Conservation (phyloP, 257 asterid genomes). For the Leptodermis oblonga region DNA sequence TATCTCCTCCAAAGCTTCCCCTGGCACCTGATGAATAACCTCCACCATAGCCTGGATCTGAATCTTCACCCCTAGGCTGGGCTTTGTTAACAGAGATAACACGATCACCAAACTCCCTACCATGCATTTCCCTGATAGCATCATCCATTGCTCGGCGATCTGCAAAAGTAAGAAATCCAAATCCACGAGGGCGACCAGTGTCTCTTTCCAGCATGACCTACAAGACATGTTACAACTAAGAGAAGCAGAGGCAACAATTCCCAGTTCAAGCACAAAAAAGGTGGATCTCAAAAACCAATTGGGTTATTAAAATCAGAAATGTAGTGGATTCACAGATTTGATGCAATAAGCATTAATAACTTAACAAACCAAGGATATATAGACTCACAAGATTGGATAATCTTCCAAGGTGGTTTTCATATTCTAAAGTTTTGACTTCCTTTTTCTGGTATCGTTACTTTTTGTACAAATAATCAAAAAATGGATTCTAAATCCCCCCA, state of each 20-base stretch:
- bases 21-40: constrained; percentile 68
- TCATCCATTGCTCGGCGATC: constrained; percentile 94
- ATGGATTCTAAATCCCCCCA: background rate
- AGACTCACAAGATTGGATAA: background rate
- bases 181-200: constrained; percentile 98
- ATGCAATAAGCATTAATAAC: background rate
- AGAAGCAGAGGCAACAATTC: background rate
- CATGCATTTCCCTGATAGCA: constrained; percentile 93
- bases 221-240: constrained; percentile 10
- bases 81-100: constrained; percentile 93
- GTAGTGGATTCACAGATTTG: background rate
- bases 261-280: background rate
- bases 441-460: background rate
- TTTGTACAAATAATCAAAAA: background rate
- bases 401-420: background rate
- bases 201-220: constrained; percentile 94
- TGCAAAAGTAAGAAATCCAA: constrained; percentile 90
- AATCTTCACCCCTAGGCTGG: constrained; percentile 78
- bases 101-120: constrained; percentile 84
- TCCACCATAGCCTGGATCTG: constrained; percentile 62
- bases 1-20: constrained; percentile 54
- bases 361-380: background rate
- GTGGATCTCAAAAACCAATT: background rate
- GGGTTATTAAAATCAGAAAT: background rate
- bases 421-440: background rate